phyloP scores from a whole-genome alignment of 108 stramenopile genomes.

The Nitzschia palea region DNA sequence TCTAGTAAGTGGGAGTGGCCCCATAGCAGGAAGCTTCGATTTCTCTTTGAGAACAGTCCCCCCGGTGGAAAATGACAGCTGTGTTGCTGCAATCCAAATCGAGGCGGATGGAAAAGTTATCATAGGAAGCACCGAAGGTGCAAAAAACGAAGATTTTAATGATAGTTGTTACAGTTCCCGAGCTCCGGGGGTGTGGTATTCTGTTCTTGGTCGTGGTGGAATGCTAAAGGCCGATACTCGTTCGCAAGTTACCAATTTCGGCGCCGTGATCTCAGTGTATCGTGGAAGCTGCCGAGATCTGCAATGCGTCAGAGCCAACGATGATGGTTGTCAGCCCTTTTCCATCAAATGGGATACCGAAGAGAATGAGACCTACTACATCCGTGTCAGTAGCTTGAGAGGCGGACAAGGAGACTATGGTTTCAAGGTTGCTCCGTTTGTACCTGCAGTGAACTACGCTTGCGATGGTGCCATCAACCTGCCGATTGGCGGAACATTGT shows the following conservation, averaged over 20 bases:
- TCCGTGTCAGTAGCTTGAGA: constrained; percentile 2
- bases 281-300: constrained; percentile 15
- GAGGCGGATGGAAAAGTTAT: background rate
- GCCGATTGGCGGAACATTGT: background rate
- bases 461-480: constrained; percentile 11
- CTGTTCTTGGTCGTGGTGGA: constrained; percentile 9
- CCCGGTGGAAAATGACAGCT: constrained; percentile 9
- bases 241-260: constrained; percentile 14
- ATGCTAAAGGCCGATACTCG: constrained; percentile 12
- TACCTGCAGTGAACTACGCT: constrained; percentile 4
- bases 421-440: constrained; percentile 5
- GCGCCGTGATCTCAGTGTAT: constrained; percentile 6
- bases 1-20: background rate
- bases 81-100: background rate
- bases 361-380: background rate
- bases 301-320: constrained; percentile 11
- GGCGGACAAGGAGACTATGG: constrained; percentile 10
- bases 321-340: constrained; percentile 5
- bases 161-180: background rate
- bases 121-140: background rate
- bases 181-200: constrained; percentile 23
- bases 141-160: constrained; percentile 8
- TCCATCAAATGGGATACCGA: constrained; percentile 9
- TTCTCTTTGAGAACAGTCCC: background rate
- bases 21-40: background rate